Evolutionary conservation across 2,329 filamentous ascomycete species (phyloP), one percentile per base, ranked within the genome.

Genomic region (Malbranchea zuffiana): DNA sequence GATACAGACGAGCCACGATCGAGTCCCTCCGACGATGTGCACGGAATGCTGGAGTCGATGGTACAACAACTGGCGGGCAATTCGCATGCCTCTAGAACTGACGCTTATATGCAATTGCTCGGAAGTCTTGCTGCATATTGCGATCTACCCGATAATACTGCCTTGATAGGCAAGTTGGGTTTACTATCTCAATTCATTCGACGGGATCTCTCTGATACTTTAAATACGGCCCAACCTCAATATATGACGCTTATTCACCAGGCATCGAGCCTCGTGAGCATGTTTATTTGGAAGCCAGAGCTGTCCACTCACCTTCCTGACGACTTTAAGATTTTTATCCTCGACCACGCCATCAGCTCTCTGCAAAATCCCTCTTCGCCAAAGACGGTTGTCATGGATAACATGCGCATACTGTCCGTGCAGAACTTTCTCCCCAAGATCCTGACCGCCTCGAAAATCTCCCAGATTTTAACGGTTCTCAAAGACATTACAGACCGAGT

Each of bases 101-200:
- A 98, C 61, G 84, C 87, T 32, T 96, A 98, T 52, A 77, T 79
- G 54, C 81, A 81, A 50, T 67, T 98, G 29, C 75, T 80, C 20
- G 72, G 77, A 21, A 78, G 80, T 3, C 66, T 95, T 48, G 82
- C 84, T 55, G 73, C 80, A 4, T 94, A 88, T 40, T 83, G 87
- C 44, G 82, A 83, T 47, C 63, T 92, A 10, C 86, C 86, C 0
- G 80, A 90, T 47, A 66, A 75, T 23, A 74, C 80, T 39, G 77
- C 78, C 7, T 66, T 93, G 37, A 72, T 76, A 40, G 73, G 75
- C 34, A 92, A 90, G 57, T 80, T 95, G 68, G 70, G 72, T 7
- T 62, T 83, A 2, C 71, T 96, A 41, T 75, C 76, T 47, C 80
- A 85, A 42, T 94, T 86, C 53, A 84, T 96, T 38, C 77, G 81